Conservation (phyloP, 352 stramenopile species). For the Phytophthora colocasiae region DNA sequence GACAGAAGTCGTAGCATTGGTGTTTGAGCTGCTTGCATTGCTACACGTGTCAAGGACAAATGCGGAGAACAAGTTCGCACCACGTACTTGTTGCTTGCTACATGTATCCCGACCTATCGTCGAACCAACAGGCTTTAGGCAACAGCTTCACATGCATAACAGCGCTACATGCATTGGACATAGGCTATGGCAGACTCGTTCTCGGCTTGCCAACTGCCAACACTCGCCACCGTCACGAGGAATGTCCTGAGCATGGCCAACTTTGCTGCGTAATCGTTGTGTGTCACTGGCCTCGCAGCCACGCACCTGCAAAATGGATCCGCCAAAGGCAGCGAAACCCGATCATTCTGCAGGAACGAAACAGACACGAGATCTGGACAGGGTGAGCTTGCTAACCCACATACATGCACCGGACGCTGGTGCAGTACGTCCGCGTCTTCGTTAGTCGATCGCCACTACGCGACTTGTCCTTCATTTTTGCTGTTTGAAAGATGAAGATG, state of each 20-base stretch:
- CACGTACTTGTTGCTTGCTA: background rate
- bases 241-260: too few species aligned
- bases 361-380: too few species aligned
- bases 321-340: background rate
- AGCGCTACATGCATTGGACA: too few species aligned
- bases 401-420: too few species aligned
- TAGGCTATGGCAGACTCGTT: too few species aligned
- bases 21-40: background rate
- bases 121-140: background rate
- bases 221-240: too few species aligned
- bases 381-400: too few species aligned
- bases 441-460: background rate
- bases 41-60: too few species aligned
- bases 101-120: slow-evolving; percentile 3
- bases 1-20: slow-evolving; percentile 14
- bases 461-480: background rate
- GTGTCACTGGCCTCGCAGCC: slow-evolving; percentile 1
- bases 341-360: background rate
- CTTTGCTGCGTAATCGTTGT: background rate
- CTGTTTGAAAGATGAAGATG: background rate
- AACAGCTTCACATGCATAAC: too few species aligned
- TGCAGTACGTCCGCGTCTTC: background rate
- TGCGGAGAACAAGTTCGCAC: background rate
- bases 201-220: too few species aligned
- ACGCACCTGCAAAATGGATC: slow-evolving; percentile 12